Conservation (phyloP, 495 filamentous ascomycete genomes). For the Neurospora sp. region DNA sequence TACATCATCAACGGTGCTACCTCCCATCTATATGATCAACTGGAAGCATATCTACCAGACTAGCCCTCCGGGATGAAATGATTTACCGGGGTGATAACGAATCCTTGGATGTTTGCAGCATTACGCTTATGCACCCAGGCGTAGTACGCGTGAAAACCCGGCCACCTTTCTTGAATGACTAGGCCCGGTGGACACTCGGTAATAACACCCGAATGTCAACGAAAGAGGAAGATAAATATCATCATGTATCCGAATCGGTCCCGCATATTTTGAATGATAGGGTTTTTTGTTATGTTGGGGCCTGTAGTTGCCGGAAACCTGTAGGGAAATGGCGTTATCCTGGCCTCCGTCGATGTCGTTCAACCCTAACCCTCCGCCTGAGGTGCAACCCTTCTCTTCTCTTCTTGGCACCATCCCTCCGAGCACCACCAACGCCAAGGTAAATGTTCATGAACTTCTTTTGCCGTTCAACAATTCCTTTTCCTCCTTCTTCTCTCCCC, state of each 20-base stretch:
- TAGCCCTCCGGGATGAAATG: background rate
- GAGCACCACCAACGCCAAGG: background rate
- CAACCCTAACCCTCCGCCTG: background rate
- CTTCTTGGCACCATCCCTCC: background rate
- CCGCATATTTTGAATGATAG: background rate
- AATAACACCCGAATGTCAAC: background rate
- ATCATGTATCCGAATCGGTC: background rate
- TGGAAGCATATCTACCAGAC: background rate
- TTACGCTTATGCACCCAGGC: background rate
- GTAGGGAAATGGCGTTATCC: background rate
- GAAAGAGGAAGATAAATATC: background rate
- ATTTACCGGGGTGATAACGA: background rate
- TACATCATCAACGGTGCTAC: background rate
- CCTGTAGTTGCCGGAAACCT: background rate
- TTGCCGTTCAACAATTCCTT: background rate
- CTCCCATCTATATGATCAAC: background rate
- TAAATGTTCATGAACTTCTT: background rate
- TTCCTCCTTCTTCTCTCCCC: background rate
- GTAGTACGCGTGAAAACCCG: background rate
- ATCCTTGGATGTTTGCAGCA: background rate
- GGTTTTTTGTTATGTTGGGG: background rate
- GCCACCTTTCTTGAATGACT: background rate
- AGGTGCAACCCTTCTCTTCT: background rate
- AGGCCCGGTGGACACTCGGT: background rate
- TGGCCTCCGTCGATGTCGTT: background rate